Percentiles rank a stretch among this genome's conserved stretches.
Evolutionary conservation across 495 filamentous ascomycete species (phyloP).

Genomic region (Pseudotulostoma volvatum): DNA sequence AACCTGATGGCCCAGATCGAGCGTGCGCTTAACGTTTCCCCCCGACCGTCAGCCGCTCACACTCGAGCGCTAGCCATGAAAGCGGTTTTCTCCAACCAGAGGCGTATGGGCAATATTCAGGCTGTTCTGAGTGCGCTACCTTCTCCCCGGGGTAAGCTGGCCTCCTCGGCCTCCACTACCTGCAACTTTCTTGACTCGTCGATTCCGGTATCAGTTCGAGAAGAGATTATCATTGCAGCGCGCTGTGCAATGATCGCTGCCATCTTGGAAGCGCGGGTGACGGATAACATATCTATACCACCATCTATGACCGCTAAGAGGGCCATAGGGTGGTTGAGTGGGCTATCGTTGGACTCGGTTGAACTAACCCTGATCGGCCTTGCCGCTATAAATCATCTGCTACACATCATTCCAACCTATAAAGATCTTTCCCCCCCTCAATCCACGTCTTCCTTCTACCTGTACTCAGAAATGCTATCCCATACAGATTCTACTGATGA

Average conservation of each 20-base stretch:
- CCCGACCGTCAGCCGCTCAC: constrained; percentile 59
- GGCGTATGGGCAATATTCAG: constrained; percentile 30
- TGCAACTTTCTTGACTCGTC: constrained; percentile 35
- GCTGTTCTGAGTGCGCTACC: constrained; percentile 34
- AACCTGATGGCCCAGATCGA: constrained; percentile 40
- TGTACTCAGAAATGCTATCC: too few species aligned
- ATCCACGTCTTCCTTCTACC: constrained; percentile 7
- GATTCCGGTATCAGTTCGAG: constrained; percentile 32
- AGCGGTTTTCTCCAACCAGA: constrained; percentile 29
- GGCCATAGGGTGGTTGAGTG: constrained; percentile 28
- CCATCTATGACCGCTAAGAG: constrained; percentile 26
- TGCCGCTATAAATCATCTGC: constrained; percentile 54
- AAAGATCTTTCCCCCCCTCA: constrained; percentile 38
- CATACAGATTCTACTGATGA: too few species aligned
- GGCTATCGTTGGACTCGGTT: constrained; percentile 28
- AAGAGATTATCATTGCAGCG: constrained; percentile 55
- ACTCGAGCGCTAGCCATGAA: constrained; percentile 62
- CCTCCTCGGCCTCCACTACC: constrained; percentile 10
- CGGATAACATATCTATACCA: constrained; percentile 19
- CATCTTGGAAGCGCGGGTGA: constrained; percentile 33
- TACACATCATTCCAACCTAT: constrained; percentile 37
- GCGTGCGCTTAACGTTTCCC: constrained; percentile 58
- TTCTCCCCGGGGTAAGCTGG: constrained; percentile 17
- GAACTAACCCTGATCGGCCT: constrained; percentile 61
- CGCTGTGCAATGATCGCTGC: constrained; percentile 68